phyloP scores from a whole-genome alignment of 495 filamentous ascomycete genomes.

The Hypomontagnella monticulosa region DNA sequence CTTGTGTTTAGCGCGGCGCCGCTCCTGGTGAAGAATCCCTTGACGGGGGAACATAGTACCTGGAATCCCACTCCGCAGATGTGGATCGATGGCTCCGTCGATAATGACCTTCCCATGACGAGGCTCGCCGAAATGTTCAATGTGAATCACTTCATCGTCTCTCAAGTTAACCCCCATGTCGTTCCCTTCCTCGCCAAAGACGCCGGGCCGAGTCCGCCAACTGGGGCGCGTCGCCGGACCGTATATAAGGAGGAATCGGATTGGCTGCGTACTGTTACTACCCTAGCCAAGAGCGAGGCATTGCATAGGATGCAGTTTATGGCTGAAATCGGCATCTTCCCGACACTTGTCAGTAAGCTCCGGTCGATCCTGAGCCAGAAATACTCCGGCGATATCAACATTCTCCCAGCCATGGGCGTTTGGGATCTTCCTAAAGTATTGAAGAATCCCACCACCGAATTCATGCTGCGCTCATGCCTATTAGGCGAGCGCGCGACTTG shows the following conservation, averaged over 20 bases:
- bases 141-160: slow-evolving; percentile 97
- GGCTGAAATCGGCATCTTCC: slow-evolving; percentile 84
- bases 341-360: slow-evolving; percentile 79
- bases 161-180: slow-evolving; percentile 94
- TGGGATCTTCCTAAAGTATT: slow-evolving; percentile 79
- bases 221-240: slow-evolving; percentile 53
- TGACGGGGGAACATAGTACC: slow-evolving; percentile 77
- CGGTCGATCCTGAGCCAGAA: slow-evolving; percentile 85
- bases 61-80: slow-evolving; percentile 86
- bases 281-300: slow-evolving; percentile 81
- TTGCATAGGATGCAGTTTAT: slow-evolving; percentile 83
- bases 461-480: slow-evolving; percentile 80
- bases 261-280: slow-evolving; percentile 75
- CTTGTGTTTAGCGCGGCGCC: slow-evolving; percentile 81
- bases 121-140: slow-evolving; percentile 95
- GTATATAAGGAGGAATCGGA: slow-evolving; percentile 48
- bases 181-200: slow-evolving; percentile 85
- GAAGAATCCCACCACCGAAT: slow-evolving; percentile 88
- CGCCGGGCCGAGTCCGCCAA: slow-evolving; percentile 60
- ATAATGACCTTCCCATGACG: slow-evolving; percentile 93
- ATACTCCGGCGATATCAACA: slow-evolving; percentile 96
- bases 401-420: slow-evolving; percentile 81
- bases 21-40: slow-evolving; percentile 84
- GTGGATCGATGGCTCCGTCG: slow-evolving; percentile 94
- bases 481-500: slow-evolving; percentile 88